Evolutionary conservation across 2,329 filamentous ascomycete genomes (phyloP).

Genomic region (Drechmeria coniospora): DNA sequence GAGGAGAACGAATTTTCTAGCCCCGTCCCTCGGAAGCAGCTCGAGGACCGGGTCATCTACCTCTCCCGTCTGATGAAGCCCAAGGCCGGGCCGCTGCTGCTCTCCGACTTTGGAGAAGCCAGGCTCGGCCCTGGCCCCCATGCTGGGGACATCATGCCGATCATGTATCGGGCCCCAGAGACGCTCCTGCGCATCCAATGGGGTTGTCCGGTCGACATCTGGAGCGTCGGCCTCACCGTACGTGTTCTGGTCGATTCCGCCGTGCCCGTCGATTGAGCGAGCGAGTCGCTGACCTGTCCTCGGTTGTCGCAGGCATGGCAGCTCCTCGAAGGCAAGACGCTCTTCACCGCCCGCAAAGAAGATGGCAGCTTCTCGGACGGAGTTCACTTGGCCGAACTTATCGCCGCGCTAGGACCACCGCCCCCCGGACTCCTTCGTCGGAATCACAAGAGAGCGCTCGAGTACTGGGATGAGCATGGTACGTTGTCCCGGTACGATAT

Average conservation of each 20-base stretch:
- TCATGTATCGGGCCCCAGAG: slow-evolving; percentile 12
- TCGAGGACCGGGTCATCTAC: slow-evolving; percentile 10
- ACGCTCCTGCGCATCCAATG: slow-evolving; percentile 9
- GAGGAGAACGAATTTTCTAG: slow-evolving; percentile 10
- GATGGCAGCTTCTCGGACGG: slow-evolving; percentile 9
- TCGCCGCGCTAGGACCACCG: slow-evolving; percentile 10
- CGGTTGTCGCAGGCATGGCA: slow-evolving; percentile 9
- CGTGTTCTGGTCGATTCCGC: neutral
- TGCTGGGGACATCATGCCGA: slow-evolving; percentile 14
- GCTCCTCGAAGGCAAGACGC: slow-evolving; percentile 6
- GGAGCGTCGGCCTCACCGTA: slow-evolving; percentile 13
- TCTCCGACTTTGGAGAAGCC: slow-evolving; percentile 15
- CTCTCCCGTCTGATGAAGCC: slow-evolving; percentile 11
- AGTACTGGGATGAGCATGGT: slow-evolving; percentile 12
- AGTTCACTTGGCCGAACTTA: slow-evolving; percentile 10
- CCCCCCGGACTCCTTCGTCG: slow-evolving; percentile 7
- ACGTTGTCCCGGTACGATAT: neutral
- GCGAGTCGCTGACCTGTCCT: neutral
- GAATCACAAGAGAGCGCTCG: slow-evolving; percentile 4
- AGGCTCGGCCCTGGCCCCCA: slow-evolving; percentile 6
- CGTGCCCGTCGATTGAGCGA: neutral
- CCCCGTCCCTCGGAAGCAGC: slow-evolving; percentile 9
- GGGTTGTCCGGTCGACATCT: slow-evolving; percentile 13
- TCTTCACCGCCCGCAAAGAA: slow-evolving; percentile 9
- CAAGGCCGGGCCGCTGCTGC: slow-evolving; percentile 10